phyloP scores from a whole-genome alignment of 1,284 basidiomycete genomes.

The Clitocybe nebularis region DNA sequence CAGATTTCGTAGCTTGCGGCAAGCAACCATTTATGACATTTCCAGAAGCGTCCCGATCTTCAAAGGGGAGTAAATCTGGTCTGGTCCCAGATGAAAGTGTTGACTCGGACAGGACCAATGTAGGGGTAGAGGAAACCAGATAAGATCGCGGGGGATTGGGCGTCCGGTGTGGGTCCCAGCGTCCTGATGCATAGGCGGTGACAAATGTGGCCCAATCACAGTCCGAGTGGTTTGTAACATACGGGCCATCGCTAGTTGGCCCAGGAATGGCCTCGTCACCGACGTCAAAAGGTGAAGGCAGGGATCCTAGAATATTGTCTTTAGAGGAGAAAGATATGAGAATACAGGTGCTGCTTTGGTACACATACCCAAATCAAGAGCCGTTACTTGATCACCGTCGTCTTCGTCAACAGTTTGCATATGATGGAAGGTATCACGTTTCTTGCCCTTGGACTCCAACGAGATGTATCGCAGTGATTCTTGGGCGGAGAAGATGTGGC shows the following conservation, averaged over 20 bases:
- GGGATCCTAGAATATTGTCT: slow-evolving; percentile 6
- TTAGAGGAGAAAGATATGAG: background rate
- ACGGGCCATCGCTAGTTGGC: slow-evolving; percentile 10
- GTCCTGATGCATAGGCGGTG: slow-evolving; percentile 68
- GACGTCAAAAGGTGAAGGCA: slow-evolving; percentile 17
- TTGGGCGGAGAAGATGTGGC: slow-evolving; percentile 3
- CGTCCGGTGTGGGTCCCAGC: slow-evolving; percentile 77
- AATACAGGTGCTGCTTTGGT: background rate
- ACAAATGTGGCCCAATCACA: slow-evolving; percentile 79
- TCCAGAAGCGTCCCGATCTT: too few species aligned
- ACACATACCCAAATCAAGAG: slow-evolving; percentile 14
- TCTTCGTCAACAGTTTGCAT: slow-evolving; percentile 24
- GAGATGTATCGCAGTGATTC: background rate
- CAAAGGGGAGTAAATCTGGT: slow-evolving; percentile 13
- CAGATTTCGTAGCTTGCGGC: too few species aligned
- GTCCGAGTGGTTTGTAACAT: slow-evolving; percentile 25
- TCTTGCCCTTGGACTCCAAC: slow-evolving; percentile 3
- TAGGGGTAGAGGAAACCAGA: slow-evolving; percentile 19
- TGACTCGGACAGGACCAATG: slow-evolving; percentile 11
- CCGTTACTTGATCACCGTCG: slow-evolving; percentile 14
- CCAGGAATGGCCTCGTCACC: slow-evolving; percentile 10
- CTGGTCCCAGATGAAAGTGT: slow-evolving; percentile 12
- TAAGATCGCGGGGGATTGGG: slow-evolving; percentile 56
- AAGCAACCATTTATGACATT: too few species aligned
- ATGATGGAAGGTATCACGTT: slow-evolving; percentile 5